Base-by-base conservation (phyloP, 257 asterid genomes). In the Dorcoceras hygrometricum region DNA sequence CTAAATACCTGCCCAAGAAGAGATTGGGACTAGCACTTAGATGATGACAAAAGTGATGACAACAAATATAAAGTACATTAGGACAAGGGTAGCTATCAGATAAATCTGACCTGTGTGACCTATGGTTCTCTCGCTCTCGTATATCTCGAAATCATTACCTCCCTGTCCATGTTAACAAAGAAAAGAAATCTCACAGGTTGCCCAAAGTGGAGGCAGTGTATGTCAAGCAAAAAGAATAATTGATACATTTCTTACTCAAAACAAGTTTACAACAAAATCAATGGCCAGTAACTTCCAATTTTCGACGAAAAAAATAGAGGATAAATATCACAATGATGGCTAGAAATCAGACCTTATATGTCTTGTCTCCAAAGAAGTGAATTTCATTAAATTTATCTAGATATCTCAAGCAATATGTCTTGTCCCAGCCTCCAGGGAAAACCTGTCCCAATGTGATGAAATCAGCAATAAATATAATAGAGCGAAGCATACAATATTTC, bases 381-480 rank as follows among this genome's bases (percentile, higher is more conserved):
- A 94, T 83, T 75, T 90, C 97, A 32, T 78, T 39, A 82, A 90
- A 94, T 23, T 88, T 90, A n/a, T 86, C 89, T 29, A 94, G 84
- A 80, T 86, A 94, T 69, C 75, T 85, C 93, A 94, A 85, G 81
- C 97, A 94, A 70, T 85, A 94, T 18, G 97, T 94, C 86, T 90
- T 94, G 79, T 94, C 99, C 99, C 99, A 90, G 31, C 97, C 96
- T 72, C 71, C 90, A 72, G 97, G 99, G 43, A 94, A 94, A 74
- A 87, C 97, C 97, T 94, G 85, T 29, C 23, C 26, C 12, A 53
- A 69, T 63, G 32, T 75, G 71, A 67, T 24, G 53, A 36, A 39
- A 71, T 27, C 11, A 70, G 69, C 39, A 50, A 29, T 63, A 59
- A 70, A 53, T 23, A 48, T 36, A 66, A 63, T 6, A 28, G 6